Evolutionary conservation across 2,329 filamentous ascomycete species (phyloP), one percentile per base, ranked within the genome.

Genomic region (Capronia coronata): DNA sequence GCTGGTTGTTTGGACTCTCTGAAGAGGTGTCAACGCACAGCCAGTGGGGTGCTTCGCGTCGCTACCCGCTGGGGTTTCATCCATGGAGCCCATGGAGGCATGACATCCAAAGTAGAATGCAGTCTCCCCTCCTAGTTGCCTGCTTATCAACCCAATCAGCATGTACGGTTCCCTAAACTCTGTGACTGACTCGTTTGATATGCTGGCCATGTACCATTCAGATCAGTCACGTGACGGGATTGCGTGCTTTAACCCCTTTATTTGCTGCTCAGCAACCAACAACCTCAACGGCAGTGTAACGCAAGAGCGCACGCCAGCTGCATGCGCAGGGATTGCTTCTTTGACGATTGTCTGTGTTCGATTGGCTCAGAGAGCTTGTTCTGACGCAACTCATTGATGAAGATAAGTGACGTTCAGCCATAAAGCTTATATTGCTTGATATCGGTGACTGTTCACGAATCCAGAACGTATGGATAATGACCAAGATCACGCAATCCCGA

Each of bases 191-290:
- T 34, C 27, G n/a, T 38, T 13, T 13, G 6, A 35, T 6, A 18
- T 18, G 13, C 9, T 10, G 13, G 14, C 19, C 37, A 19, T 41
- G 19, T n/a, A 13, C 38, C 19, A 22, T 25, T 25, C 3, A 38
- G 9, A 35, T 38, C 27, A 43, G n/a, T 51, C 54, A 56, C 51
- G 54, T 56, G 54, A 48, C 8, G 9, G 11, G n/a, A 56, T 56
- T 35, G 54, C 54, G 54, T 56, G 54, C 51, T 56, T 45, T 4
- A 32, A 47, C 34, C 27, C 40, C 39, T 42, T 43, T 48, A 49
- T 53, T 48, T 48, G 53, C 37, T 52, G 50, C 50, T 49, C 39
- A 27, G 42, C 40, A 18, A 13, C 42, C 47, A 27, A 52, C 46
- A 30, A 41, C 10, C 37, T 14, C 32, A 9, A 32, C 25, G 43